Evolutionary conservation across 495 filamentous ascomycete genomes (phyloP).

Genomic region (Xylaria palmicola): DNA sequence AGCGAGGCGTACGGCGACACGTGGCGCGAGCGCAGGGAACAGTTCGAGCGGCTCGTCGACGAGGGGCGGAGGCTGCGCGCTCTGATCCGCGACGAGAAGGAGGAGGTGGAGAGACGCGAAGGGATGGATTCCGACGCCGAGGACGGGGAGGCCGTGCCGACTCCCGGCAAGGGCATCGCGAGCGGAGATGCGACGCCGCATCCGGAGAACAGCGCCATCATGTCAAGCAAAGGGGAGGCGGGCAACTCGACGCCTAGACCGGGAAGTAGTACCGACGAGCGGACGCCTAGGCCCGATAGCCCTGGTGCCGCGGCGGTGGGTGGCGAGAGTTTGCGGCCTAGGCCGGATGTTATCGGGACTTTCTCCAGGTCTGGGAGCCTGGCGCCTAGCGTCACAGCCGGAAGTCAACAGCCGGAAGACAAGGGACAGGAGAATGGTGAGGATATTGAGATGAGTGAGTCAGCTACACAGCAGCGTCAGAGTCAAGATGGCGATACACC

Average conservation of each 20-base stretch:
- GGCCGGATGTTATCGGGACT: slow-evolving; percentile 47
- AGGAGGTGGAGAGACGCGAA: slow-evolving; percentile 71
- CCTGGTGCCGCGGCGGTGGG: slow-evolving; percentile 22
- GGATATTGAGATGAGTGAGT: slow-evolving; percentile 56
- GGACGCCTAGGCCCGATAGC: slow-evolving; percentile 66
- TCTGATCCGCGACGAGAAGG: slow-evolving; percentile 92
- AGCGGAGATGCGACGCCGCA: slow-evolving; percentile 40
- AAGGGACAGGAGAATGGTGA: slow-evolving; percentile 66
- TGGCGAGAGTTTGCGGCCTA: slow-evolving; percentile 39
- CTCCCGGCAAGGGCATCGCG: slow-evolving; percentile 40
- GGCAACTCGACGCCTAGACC: slow-evolving; percentile 51
- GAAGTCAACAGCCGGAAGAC: slow-evolving; percentile 40
- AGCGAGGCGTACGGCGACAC: slow-evolving; percentile 76
- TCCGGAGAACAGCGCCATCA: slow-evolving; percentile 38
- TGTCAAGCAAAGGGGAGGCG: slow-evolving; percentile 30
- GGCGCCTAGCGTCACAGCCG: slow-evolving; percentile 47
- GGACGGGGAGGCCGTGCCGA: slow-evolving; percentile 53
- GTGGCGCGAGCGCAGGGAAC: slow-evolving; percentile 81
- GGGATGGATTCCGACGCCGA: slow-evolving; percentile 83
- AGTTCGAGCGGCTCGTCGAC: slow-evolving; percentile 88
- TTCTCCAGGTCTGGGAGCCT: slow-evolving; percentile 44
- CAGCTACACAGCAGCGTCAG: slow-evolving; percentile 45
- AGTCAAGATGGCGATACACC: slow-evolving; percentile 37
- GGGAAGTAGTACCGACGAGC: slow-evolving; percentile 47
- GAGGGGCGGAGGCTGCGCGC: slow-evolving; percentile 83